Evolutionary conservation across 805 yeast species (phyloP).

Genomic region (Cyberlindnera japonica): DNA sequence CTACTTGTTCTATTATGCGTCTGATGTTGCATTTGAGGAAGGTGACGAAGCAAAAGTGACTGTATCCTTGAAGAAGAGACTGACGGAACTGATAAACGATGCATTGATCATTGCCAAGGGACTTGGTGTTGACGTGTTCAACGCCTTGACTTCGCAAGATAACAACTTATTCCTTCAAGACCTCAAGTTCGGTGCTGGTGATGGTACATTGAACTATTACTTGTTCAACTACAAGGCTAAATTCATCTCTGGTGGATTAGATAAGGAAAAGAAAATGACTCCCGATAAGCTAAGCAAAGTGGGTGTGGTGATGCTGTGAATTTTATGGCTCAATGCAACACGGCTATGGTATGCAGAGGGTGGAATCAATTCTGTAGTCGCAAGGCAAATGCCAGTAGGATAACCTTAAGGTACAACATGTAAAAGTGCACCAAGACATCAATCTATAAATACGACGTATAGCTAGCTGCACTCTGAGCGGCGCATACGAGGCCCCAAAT

Average conservation of each 20-base stretch:
- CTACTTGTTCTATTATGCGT: conserved; percentile 84
- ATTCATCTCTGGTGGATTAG: conserved; percentile 76
- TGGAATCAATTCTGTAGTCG: too few relatives aligned
- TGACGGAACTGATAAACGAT: conserved; percentile 61
- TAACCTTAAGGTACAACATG: too few relatives aligned
- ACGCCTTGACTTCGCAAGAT: conserved; percentile 89
- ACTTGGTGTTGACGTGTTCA: conserved; percentile 80
- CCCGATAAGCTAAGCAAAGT: conserved; percentile 66
- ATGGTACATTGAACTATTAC: conserved; percentile 89
- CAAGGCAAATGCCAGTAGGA: too few relatives aligned
- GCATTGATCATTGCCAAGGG: conserved; percentile 72
- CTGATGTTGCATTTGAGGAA: conserved; percentile 51
- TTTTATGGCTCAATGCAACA: too few relatives aligned
- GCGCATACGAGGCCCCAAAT: too few relatives aligned
- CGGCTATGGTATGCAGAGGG: too few relatives aligned
- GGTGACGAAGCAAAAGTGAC: conserved; percentile 39
- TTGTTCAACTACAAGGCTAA: conserved; percentile 86
- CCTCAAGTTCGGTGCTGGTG: conserved; percentile 88
- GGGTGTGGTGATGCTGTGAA: too few relatives aligned
- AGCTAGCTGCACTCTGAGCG: too few relatives aligned
- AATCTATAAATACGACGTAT: too few relatives aligned
- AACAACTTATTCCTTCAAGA: conserved; percentile 77
- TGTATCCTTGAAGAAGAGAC: conserved; percentile 49
- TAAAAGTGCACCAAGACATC: too few relatives aligned
- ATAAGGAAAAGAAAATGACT: conserved; percentile 49